A percentile compares a stretch with the other conserved stretches of the same genome.
Evolutionary conservation across 305 asterid genomes (phyloP).

Genomic region (Solanum chacoense): DNA sequence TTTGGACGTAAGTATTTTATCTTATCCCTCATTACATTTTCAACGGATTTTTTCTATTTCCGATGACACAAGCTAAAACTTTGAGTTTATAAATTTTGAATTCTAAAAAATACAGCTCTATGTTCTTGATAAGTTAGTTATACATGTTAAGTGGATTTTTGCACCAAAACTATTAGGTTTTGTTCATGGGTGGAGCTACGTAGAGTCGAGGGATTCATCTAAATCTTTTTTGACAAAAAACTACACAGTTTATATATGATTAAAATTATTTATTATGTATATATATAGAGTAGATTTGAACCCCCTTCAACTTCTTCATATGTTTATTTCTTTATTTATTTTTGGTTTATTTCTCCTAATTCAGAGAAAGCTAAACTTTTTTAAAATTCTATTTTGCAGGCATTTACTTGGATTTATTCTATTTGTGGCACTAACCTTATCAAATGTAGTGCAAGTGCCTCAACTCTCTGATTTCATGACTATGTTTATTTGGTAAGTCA

Average conservation of each 20-base stretch:
- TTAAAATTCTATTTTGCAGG: constrained; percentile 27
- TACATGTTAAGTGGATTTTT: not conserved
- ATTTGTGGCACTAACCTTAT: constrained; percentile 57
- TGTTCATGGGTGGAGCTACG: not conserved
- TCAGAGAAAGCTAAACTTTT: not conserved
- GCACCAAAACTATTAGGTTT: not conserved
- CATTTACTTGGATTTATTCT: constrained; percentile 77
- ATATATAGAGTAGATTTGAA: not conserved
- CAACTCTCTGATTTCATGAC: constrained; percentile 68
- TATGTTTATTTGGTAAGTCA: constrained; percentile 53
- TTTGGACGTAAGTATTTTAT: constrained; percentile 75
- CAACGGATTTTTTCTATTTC: not conserved
- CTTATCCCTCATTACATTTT: not conserved
- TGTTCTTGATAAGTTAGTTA: not conserved
- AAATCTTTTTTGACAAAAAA: too few relatives aligned
- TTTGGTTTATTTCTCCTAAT: not conserved
- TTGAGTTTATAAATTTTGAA: not conserved
- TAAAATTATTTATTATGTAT: too few relatives aligned
- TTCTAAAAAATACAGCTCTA: not conserved
- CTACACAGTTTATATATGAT: not conserved
- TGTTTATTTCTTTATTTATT: not conserved
- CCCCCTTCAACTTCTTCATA: not conserved
- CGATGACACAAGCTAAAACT: not conserved
- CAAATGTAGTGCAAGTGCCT: constrained; percentile 47
- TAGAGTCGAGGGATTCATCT: not conserved